Base-by-base conservation (phyloP, 257 asterid species). In the Solanum lignicaule region DNA sequence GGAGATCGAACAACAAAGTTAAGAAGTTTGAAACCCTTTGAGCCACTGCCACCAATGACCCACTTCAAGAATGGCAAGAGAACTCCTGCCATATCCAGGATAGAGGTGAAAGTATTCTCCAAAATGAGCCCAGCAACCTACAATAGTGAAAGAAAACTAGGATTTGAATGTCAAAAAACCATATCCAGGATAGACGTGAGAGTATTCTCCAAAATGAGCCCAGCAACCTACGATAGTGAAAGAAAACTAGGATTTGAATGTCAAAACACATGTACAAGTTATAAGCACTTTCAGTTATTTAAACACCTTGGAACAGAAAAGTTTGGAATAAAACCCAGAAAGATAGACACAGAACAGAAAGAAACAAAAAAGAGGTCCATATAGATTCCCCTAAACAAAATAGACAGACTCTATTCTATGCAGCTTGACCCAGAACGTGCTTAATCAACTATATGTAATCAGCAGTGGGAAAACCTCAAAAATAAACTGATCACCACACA, bases 41-140 rank as follows among this genome's bases (percentile, higher is more conserved):
- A 92, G 87, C 92, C 91, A 89, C 94, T 93, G 92, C 92, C 95
- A 86, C 99, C 99, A 86, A 97, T 95, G 91, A 97, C 93, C 98
- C 95, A 96, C 93, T 94, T 96, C 91, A 97, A 90, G 88, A 95
- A 92, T 79, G 99, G 99, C 71, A 96, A 90, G 33, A 96, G 92
- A 90, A 97, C 98, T 73, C 99, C 99, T 31, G 99, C 99, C 99
- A 96, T 95, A 90, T 97, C 99, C 84, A 97, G 94, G 90, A 97
- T 97, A 83, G 99, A 97, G 72, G 99, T 97, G 91, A 96, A 96
- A 89, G 99, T 97, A 84, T 96, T 97, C 90, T 97, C 99, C 92
- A 97, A 91, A 91, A 96, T 92, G 38, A 97, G 86, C 48, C 93
- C 98, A 87, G 98, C 93, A 35, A 96, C 98, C 99, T 97, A 90